Evolutionary conservation across 2,329 filamentous ascomycete genomes (phyloP), one percentile per base, ranked within the genome.

Genomic region (Xylariaceae sp.): DNA sequence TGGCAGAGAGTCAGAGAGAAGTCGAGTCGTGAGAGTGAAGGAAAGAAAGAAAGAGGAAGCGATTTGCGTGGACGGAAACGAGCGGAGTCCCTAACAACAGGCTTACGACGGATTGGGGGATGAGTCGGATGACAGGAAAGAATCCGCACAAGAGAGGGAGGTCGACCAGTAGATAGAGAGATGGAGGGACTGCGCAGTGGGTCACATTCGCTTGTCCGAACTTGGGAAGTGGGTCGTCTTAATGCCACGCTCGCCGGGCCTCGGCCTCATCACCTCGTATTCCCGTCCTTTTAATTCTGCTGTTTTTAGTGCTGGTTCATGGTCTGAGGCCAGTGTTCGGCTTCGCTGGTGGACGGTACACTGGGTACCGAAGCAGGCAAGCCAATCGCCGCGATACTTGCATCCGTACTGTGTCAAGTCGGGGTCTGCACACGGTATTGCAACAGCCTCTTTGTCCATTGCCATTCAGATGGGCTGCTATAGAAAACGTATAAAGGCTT

Each of bases 201-300:
- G 53, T 42, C 48, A 46, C 54, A 57, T 54, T 51, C 49, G 55
- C 57, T 51, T 53, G 36, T 18, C 53, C 55, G 22, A 44, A 60
- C 46, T 49, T 55, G 55, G 57, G 50, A 60, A 56, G 54, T 54
- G 57, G 54, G 26, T 19, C 46, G 18, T 5, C 5, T 4, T 37
- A 16, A 6, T 5, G 36, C 15, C 15, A 15, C 5, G 36, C 5
- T 18, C n/a, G 49, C 55, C 51, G 42, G 45, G 46, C 51, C 2
- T 41, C 44, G 41, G 52, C 48, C 36, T 40, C 29, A 51, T 47
- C 41, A 54, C 47, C 55, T 57, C 55, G 55, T 57, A 55, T 57
- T 55, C 32, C n/a, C n/a, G n/a, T n/a, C n/a, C n/a, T n/a, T 50
- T 48, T 57, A 43, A 47, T 49, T 45, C 45, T 39, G 45, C 29